These are phyloP conservation scores for Xylariales sp. DNA, from an alignment of 2,329 filamentous ascomycete genomes.

Conservation along the genomic window DNA sequence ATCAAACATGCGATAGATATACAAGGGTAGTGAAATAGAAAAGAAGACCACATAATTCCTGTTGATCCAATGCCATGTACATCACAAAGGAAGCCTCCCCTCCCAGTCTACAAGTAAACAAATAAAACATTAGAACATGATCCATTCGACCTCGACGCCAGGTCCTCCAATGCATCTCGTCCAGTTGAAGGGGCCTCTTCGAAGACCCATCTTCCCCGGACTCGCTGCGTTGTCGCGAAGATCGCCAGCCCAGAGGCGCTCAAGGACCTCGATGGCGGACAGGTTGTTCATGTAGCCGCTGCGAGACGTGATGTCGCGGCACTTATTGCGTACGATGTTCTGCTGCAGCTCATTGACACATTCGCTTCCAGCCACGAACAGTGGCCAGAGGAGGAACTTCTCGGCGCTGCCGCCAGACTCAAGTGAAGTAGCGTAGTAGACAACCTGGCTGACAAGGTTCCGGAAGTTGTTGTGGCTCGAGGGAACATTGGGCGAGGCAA, in stretches of 20 bases:
- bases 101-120: too few species aligned
- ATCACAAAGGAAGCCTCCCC: too few species aligned
- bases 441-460: constrained; percentile 72
- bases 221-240: constrained; percentile 32
- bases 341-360: constrained; percentile 79
- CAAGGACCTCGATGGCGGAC: constrained; percentile 76
- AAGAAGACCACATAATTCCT: too few species aligned
- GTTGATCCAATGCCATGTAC: too few species aligned
- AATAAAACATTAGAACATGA: constrained; percentile 51
- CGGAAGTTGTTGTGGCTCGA: constrained; percentile 76
- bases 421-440: constrained; percentile 78
- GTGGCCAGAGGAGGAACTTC: constrained; percentile 89
- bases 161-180: constrained; percentile 51
- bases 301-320: constrained; percentile 79
- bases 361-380: constrained; percentile 87
- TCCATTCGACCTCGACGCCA: constrained; percentile 59
- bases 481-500: constrained; percentile 71
- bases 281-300: constrained; percentile 94
- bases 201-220: constrained; percentile 30
- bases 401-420: constrained; percentile 67
- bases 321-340: constrained; percentile 72
- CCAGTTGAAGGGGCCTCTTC: constrained; percentile 53
- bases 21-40: too few species aligned
- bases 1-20: too few species aligned
- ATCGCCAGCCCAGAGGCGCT: constrained; percentile 72